Evolutionary conservation across 768 basidiomycete species (phyloP), one percentile per base, ranked within the genome.

Genomic region (Mycena leptocephala): DNA sequence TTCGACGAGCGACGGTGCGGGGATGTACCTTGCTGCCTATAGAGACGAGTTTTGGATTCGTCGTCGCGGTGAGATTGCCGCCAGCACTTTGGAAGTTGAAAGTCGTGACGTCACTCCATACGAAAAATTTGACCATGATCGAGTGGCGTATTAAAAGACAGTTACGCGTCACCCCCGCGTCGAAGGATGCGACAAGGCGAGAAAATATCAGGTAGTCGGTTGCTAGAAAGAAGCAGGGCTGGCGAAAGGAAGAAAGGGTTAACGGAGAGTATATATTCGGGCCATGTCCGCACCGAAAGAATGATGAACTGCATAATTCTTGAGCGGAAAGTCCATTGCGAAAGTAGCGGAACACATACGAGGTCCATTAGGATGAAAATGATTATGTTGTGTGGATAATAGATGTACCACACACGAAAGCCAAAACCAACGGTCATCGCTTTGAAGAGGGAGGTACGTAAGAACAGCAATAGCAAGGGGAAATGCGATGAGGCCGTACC

Each of bases 161-260:
- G 26, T 84, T 75, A 26, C 85, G 79, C 20, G 85, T 83, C 11
- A 83, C 80, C 13, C 91, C 80, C 58, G 85, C 81, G 14, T 79
- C 82, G 24, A 80, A 73, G 6, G 53, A 70, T 5, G 55, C 24
- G 2, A 89, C 88, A 6, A 93, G 81, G 11, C 85, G 88, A 6
- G 90, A 89, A 0, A 93, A 86, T 41, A 92, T 82, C 76, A 90
- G 78, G 79, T 93, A 92, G 75, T 89, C 85, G 14, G 88, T 85
- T 1, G 90, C 90, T 58, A 91, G 88, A 82, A 92, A 92, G 24
- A 89, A 90, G 79, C 92, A 93, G 2, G 92, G 92, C 89, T 90
- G 63, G 43, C 37, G 30, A 16, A 32, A 37, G 26, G 11, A 18
- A 32, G 64, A 22, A 33, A 37, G 46, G 46, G 11, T n/a, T n/a